Evolutionary conservation across 257 asterid genomes (phyloP), one percentile per base, ranked within the genome.

Genomic region (Lantana camara): DNA sequence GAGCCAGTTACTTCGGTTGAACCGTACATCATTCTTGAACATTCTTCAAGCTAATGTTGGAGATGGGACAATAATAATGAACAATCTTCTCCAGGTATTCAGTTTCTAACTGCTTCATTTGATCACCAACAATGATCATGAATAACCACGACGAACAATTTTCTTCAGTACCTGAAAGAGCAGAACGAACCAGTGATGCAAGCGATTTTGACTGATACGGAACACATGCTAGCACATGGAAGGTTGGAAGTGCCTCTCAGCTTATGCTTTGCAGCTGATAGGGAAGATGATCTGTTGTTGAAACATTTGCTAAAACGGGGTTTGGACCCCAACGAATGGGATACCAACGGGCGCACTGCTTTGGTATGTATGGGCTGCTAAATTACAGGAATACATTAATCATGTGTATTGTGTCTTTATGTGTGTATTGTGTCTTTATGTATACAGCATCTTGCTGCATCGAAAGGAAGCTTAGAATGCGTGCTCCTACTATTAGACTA

Each of bases 31-130:
- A 7, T 73, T 90, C 55, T 62, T 90, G 71, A 90, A 85, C 54
- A 80, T 81, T 27, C 83, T 90, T 57, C 87, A 90, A 75, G 88
- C 95, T 61, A 85, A 85, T 78, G 77, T 85, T 16, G 96, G 86
- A 67, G 95, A 85, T 46, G 97, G 97, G 63, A 77, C 96, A n/a
- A 73, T 85, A 57, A 85, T 90, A 67, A 83, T 85, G 83, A 85
- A 77, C 87, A 90, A 90, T 79, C 87, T 87, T 69, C 92, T 90
- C 61, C 84, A 85, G 91, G 97, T 42, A 42, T 0, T 11, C 4
- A 13, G 15, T 2, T 37, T 37, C 13, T 37, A 12, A 14, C 7
- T 42, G 16, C 48, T 42, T 42, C 17, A 12, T 14, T 37, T 37
- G 9, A 37, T 37, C 13, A 7, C 12, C 3, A 2, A 27, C 32